phyloP scores from a whole-genome alignment of 371 early-diverging fungal species.

The Batkoa obscura region DNA sequence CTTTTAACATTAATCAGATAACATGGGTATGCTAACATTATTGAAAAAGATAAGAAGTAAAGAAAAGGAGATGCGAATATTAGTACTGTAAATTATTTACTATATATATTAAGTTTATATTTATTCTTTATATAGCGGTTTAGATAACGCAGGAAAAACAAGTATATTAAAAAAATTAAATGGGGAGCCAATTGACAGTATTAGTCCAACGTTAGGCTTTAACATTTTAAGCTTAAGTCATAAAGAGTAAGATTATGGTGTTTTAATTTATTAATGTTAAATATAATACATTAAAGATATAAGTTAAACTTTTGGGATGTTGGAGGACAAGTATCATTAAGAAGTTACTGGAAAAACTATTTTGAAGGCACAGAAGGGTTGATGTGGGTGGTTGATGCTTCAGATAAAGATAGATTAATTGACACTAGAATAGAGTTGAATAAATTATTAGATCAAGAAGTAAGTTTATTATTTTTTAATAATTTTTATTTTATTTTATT shows the following conservation, averaged over 20 bases:
- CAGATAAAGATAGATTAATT: constrained; percentile 62
- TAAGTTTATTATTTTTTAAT: constrained; percentile 9
- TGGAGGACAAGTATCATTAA: constrained; percentile 94
- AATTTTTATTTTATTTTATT: constrained; percentile 1
- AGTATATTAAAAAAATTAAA: constrained; percentile 90
- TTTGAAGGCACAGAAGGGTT: constrained; percentile 98
- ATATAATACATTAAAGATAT: constrained; percentile 20
- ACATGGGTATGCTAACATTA: no score
- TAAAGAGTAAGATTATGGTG: constrained; percentile 25
- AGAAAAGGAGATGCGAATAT: constrained; percentile 73
- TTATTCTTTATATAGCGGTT: constrained; percentile 35
- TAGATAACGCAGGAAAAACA: constrained; percentile 99
- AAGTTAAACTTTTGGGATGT: constrained; percentile 91
- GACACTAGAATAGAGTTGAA: constrained; percentile 64
- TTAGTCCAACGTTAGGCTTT: constrained; percentile 95
- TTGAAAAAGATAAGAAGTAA: no score
- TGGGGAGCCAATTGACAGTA: constrained; percentile 73
- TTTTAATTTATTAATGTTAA: not conserved
- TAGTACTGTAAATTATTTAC: constrained; percentile 48
- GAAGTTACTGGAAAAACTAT: constrained; percentile 98
- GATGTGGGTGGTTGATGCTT: constrained; percentile 96
- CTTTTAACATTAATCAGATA: no score
- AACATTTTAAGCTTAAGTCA: constrained; percentile 87
- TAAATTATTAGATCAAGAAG: constrained; percentile 69
- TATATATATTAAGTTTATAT: not conserved